Evolutionary conservation across 305 asterid genomes (phyloP).

Genomic region (Plantago rigida): DNA sequence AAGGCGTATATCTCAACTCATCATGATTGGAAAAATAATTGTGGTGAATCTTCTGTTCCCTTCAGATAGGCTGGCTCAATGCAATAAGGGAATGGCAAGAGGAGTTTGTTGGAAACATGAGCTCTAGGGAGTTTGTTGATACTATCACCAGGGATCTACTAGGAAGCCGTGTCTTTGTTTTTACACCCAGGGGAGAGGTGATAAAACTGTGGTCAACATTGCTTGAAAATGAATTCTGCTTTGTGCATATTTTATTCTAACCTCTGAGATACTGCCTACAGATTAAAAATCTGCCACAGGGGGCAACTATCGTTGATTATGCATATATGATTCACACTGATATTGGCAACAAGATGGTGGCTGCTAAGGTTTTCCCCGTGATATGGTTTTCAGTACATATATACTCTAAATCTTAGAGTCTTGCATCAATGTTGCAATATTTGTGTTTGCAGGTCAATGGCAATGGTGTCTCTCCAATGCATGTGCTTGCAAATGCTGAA

Average conservation of each 20-base stretch:
- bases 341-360: conserved; percentile 87
- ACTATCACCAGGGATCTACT: conserved; percentile 80
- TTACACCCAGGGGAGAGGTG: conserved; percentile 93
- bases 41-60: conserved; percentile 20
- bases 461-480: conserved; percentile 72
- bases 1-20: neutral
- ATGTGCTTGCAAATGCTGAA: conserved; percentile 78
- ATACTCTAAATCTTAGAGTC: neutral
- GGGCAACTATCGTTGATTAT: conserved; percentile 75
- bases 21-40: conserved; percentile 18
- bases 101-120: conserved; percentile 93
- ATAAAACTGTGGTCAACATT: conserved; percentile 12
- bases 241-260: conserved; percentile 19
- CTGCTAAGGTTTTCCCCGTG: conserved; percentile 58
- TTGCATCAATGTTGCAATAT: conserved; percentile 26
- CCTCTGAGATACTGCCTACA: conserved; percentile 22
- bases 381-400: conserved; percentile 7
- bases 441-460: conserved; percentile 74
- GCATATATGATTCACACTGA: conserved; percentile 91
- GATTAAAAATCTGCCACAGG: conserved; percentile 84
- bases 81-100: conserved; percentile 99
- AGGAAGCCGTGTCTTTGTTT: conserved; percentile 90
- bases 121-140: conserved; percentile 90
- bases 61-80: conserved; percentile 91
- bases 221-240: conserved; percentile 1